Base-by-base conservation (phyloP, 2,329 filamentous ascomycete species). In the Rosellinia necatrix region DNA sequence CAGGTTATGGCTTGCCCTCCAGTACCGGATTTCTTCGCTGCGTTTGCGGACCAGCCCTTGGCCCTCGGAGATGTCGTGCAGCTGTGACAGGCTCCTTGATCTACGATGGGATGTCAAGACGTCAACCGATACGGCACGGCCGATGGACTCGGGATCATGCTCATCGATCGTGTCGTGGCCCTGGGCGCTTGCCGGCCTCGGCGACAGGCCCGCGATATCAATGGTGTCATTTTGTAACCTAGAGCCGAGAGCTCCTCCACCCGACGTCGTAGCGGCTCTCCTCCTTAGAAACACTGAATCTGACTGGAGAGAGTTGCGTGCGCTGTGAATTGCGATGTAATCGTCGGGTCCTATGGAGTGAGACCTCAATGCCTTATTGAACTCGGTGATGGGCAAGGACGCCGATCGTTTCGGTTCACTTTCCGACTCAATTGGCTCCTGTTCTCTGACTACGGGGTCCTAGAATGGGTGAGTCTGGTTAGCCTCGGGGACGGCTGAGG, bases 21-120 rank as follows among this genome's bases (percentile, higher is more conserved):
- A 87, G 64, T 83, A 84, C 10, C 82, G 79, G 34, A 87, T 85
- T 68, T 88, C 85, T 52, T 85, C 83, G 65, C 83, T 87, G 25
- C 84, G 79, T 30, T 83, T 78, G 38, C 83, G 78, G 3, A 69
- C 55, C 35, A 71, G 70, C 2, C 60, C 63, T 19, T 72, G 69
- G 15, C 64, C 64, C 3, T 71, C 68, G 3, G 72, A 71, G 17
- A 76, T 61, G 25, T 77, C 74, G 4, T 77, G 73, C 17, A 86
- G 72, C 8, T 82, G 81, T 0, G 83, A 84, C 9, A 87, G 68
- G 60, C 84, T 87, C 44, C 83, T 76, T 2, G 84, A 87, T 41
- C 84, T 79, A 38, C 85, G 77, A 41, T 81, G 79, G 24, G 76
- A 68, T 3, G 72, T 75, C 29, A 72, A 73, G 21, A 71, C 75